Percentiles rank a stretch among this genome's conserved stretches.
Conservation (phyloP, 2,329 filamentous ascomycete species). For the Phaeosphaeriaceae sp. region DNA sequence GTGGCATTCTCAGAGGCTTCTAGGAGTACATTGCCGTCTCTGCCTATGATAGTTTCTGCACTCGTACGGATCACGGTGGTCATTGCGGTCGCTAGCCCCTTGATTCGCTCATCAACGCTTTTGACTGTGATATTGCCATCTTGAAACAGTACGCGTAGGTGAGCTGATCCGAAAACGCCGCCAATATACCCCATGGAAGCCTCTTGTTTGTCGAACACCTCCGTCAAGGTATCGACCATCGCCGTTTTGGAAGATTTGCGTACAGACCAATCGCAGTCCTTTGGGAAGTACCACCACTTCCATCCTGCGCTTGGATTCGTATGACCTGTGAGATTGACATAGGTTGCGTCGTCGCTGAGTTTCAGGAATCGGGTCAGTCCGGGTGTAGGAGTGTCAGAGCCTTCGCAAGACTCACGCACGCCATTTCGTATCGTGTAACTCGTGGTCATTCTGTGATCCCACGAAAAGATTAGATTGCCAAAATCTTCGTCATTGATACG, state of each 20-base stretch:
- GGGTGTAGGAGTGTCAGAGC: background rate
- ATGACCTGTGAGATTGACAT: background rate
- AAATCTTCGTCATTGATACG: background rate
- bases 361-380: background rate
- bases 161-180: background rate
- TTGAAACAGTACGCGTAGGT: constrained; percentile 1
- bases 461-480: too few species aligned
- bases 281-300: background rate
- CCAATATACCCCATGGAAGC: background rate
- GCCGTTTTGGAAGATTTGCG: background rate
- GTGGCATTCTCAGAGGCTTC: background rate
- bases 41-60: background rate
- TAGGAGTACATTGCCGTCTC: background rate
- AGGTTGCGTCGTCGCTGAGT: background rate
- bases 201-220: background rate
- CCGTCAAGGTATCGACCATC: background rate
- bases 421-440: background rate
- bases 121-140: constrained; percentile 5
- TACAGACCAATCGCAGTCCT: background rate
- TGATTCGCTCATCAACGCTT: constrained; percentile 4
- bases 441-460: background rate
- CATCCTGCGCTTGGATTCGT: background rate
- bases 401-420: background rate
- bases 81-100: constrained; percentile 6
- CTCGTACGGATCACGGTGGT: constrained; percentile 6